Evolutionary conservation across 225 moss, liverwort and hornwort genomes (phyloP).

Genomic region (Anthoceros angustus): DNA sequence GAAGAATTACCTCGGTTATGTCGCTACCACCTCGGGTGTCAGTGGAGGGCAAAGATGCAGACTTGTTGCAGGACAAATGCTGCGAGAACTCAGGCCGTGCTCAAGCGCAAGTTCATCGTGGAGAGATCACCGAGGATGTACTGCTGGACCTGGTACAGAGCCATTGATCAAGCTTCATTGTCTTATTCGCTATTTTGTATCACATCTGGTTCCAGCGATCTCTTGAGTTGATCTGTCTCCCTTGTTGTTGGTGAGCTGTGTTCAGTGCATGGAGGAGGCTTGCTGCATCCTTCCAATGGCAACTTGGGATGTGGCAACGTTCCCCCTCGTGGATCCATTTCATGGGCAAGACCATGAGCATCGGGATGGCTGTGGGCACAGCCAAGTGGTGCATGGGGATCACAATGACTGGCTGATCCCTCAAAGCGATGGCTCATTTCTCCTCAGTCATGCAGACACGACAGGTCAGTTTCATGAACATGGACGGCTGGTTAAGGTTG

Average conservation of each 20-base stretch:
- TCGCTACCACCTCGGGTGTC: conserved; percentile 25
- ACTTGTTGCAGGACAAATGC: conserved; percentile 37
- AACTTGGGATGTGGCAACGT: conserved; percentile 44
- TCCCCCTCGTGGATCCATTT: conserved; percentile 28
- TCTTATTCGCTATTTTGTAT: neutral
- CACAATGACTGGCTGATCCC: conserved; percentile 85
- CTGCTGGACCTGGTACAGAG: conserved; percentile 70
- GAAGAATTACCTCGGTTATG: conserved; percentile 48
- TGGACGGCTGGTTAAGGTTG: conserved; percentile 69
- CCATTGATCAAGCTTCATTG: neutral
- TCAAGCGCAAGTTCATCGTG: conserved; percentile 77
- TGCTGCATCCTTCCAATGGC: conserved; percentile 62
- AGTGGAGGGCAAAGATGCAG: conserved; percentile 33
- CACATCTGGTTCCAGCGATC: conserved; percentile 1
- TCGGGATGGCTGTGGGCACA: conserved; percentile 78
- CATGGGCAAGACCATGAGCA: conserved; percentile 59
- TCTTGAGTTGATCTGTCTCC: too few relatives aligned
- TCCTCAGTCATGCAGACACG: conserved; percentile 51
- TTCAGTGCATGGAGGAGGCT: conserved; percentile 79
- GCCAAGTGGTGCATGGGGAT: conserved; percentile 73
- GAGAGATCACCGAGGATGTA: conserved; percentile 55
- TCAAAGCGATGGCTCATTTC: conserved; percentile 62
- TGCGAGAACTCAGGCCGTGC: conserved; percentile 70
- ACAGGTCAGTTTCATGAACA: conserved; percentile 66
- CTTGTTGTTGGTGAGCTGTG: conserved; percentile 5